Conservation (phyloP, 2,329 filamentous ascomycete genomes). For the Colletotrichum higginsianum region DNA sequence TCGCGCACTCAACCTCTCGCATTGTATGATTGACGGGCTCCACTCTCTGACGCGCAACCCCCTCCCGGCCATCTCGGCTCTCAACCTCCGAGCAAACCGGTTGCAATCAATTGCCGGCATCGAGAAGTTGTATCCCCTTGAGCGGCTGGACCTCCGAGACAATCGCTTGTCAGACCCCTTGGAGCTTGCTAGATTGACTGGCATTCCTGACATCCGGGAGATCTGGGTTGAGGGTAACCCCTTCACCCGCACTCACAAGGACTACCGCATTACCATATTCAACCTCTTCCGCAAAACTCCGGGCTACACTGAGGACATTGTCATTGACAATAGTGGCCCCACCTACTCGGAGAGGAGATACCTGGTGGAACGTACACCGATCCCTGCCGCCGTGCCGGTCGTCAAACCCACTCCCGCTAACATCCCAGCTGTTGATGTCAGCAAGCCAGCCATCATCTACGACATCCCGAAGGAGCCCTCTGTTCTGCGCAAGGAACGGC, state of each 20-base stretch:
- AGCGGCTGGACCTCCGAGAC: slow-evolving; percentile 91
- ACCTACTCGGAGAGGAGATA: slow-evolving; percentile 89
- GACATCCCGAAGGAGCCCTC: slow-evolving; percentile 64
- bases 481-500: slow-evolving; percentile 73
- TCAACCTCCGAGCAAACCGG: slow-evolving; percentile 92
- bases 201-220: slow-evolving; percentile 91
- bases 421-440: slow-evolving; percentile 74
- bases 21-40: slow-evolving; percentile 97
- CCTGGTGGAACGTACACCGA: slow-evolving; percentile 84
- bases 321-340: slow-evolving; percentile 88
- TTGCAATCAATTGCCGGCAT: slow-evolving; percentile 90
- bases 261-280: slow-evolving; percentile 92
- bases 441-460: slow-evolving; percentile 76
- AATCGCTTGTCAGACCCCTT: slow-evolving; percentile 92
- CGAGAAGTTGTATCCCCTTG: slow-evolving; percentile 88
- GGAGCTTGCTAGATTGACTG: slow-evolving; percentile 89
- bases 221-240: slow-evolving; percentile 95
- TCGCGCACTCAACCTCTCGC: slow-evolving; percentile 92
- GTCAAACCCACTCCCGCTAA: slow-evolving; percentile 79
- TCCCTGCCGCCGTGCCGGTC: slow-evolving; percentile 83
- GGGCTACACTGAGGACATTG: slow-evolving; percentile 90
- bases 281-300: slow-evolving; percentile 93
- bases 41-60: slow-evolving; percentile 89
- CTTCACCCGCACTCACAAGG: slow-evolving; percentile 87
- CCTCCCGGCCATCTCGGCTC: slow-evolving; percentile 90